A percentile compares a stretch with the other conserved stretches of the same genome.
Evolutionary conservation across 1,284 basidiomycete genomes (phyloP).

Genomic region (Heterobasidion occidentale): DNA sequence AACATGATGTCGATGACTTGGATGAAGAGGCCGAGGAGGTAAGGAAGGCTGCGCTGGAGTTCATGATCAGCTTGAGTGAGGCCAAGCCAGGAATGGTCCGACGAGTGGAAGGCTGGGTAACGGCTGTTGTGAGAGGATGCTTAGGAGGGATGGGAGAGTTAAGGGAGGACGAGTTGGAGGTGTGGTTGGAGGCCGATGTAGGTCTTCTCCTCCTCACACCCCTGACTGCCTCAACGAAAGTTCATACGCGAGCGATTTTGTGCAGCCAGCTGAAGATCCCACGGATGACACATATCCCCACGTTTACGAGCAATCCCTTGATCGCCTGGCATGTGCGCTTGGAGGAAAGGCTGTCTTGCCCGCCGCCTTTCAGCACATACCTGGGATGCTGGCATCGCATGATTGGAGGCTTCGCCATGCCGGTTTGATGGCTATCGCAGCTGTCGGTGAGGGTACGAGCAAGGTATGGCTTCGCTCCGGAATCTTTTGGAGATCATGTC

Average conservation of each 20-base stretch:
- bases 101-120: conserved; percentile 58
- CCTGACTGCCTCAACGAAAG: too few species aligned
- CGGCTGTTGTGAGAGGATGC: conserved; percentile 60
- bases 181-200: conserved; percentile 73
- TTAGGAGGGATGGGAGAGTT: conserved; percentile 74
- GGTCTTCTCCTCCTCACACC: conserved; percentile 19
- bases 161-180: conserved; percentile 47
- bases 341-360: conserved; percentile 68
- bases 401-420: conserved; percentile 81
- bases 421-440: conserved; percentile 73
- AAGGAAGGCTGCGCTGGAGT: conserved; percentile 59
- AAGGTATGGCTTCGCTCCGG: conserved; percentile 30
- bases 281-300: conserved; percentile 71
- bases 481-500: neutral
- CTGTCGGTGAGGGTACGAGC: conserved; percentile 70
- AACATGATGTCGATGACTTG: conserved; percentile 18
- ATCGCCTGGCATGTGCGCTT: conserved; percentile 67
- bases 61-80: conserved; percentile 72
- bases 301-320: conserved; percentile 72
- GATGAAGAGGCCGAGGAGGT: conserved; percentile 52
- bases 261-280: conserved; percentile 56
- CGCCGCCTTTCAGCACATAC: conserved; percentile 71
- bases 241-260: neutral
- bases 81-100: conserved; percentile 61
- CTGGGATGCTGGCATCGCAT: conserved; percentile 67